Base-by-base conservation (phyloP, 1,284 basidiomycete genomes). In the Entoloma clypeatum region DNA sequence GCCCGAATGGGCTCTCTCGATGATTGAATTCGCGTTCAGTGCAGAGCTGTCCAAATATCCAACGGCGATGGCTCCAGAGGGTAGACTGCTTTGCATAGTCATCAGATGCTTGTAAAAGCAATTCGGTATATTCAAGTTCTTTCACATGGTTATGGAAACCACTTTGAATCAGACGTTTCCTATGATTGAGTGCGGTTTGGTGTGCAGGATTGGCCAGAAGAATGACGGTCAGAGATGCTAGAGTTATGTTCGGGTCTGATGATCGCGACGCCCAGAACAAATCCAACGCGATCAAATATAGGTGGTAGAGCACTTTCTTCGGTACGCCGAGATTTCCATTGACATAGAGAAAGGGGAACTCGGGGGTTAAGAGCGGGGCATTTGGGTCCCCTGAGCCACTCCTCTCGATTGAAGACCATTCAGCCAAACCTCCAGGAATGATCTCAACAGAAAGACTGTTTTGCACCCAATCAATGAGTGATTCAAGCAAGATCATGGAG, bases 141-240 rank as follows among this genome's bases (percentile, higher is more conserved):
- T 57, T 45, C 6, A 55, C 36, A 5, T 65, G 53, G 24, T 69
- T 56, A 7, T 75, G 54, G 5, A 49, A 8, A 3, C 61, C 62
- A 3, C 44, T 43, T 14, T 52, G 46, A 11, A 82, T 60, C 19
- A 83, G 67, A 17, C 57, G 59, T 51, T 81, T 84, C 24, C 82
- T 63, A 5, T 61, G 47, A 53, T 83, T 83, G 28, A 84, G 59
- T 2, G 79, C 79, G 16, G 79, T 78, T 47, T 78, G 74, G 53
- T 85, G 78, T 0, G 77, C 78, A 13, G 82, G 77, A 57, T 84
- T 86, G 21, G 73, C 67, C n/a, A 84, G 64, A 5, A 84, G 55
- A 17, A 84, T 62, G 30, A 79, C 55, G 22, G 65, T 61, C 0
- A 76, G 68, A 2, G 68, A 65, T 16, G 57, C 53, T 3, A 62